Percentiles rank a stretch among this genome's conserved stretches.
These are phyloP conservation scores for Tylopilus sp. DNA, from an alignment of 768 basidiomycete species.

Conservation along the genomic window DNA sequence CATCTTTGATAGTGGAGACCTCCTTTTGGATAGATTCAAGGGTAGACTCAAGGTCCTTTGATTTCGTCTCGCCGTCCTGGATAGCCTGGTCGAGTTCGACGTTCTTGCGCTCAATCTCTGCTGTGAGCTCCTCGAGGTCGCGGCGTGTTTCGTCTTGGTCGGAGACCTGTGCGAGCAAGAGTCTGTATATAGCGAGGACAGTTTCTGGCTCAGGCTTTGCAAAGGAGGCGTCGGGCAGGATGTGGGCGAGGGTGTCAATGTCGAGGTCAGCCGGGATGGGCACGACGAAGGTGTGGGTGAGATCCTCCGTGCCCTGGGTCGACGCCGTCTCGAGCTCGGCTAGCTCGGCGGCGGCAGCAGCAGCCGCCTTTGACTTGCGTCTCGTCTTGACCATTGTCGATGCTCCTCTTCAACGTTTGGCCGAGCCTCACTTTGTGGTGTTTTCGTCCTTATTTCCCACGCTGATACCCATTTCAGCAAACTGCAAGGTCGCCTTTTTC, in stretches of 20 bases:
- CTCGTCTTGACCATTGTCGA: constrained; percentile 45
- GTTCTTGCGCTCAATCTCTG: constrained; percentile 67
- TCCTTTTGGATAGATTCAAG: constrained; percentile 54
- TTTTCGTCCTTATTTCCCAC: no score
- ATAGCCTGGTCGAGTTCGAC: constrained; percentile 82
- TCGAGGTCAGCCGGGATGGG: constrained; percentile 68
- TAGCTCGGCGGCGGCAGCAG: constrained; percentile 32
- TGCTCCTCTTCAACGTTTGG: neutral
- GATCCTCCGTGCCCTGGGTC: constrained; percentile 35
- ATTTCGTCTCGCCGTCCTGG: constrained; percentile 67
- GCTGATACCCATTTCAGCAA: no score
- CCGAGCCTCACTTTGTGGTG: neutral
- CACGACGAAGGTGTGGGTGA: constrained; percentile 32
- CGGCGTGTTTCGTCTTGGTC: constrained; percentile 54
- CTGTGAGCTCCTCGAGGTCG: constrained; percentile 69
- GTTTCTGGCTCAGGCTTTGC: constrained; percentile 55
- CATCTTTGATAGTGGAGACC: constrained; percentile 50
- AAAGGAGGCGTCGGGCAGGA: constrained; percentile 62
- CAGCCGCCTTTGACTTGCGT: constrained; percentile 56
- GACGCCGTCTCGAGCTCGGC: constrained; percentile 33
- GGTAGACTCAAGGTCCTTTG: constrained; percentile 53
- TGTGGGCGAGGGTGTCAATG: constrained; percentile 50
- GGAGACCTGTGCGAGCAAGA: constrained; percentile 52
- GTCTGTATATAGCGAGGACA: constrained; percentile 59
- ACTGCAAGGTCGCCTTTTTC: no score